A percentile compares a stretch with the other conserved stretches of the same genome.
These are phyloP conservation scores for Chlamydomonas sp. DNA, from an alignment of 139 green algal species.

Conservation along the genomic window DNA sequence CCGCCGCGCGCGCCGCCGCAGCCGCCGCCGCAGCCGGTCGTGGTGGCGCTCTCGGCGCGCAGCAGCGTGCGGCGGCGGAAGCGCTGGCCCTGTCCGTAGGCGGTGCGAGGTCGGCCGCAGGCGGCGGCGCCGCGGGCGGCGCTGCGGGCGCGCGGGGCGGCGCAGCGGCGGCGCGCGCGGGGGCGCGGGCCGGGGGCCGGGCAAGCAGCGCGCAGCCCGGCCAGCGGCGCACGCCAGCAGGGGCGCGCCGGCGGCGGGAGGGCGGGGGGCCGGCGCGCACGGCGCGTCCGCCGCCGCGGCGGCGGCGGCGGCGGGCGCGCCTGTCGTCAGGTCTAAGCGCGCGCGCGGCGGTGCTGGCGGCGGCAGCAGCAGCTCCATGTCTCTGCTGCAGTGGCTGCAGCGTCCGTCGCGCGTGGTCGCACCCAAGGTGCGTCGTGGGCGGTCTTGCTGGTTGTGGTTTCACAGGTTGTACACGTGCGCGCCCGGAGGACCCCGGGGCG, in stretches of 20 bases:
- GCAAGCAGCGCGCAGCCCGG: not conserved
- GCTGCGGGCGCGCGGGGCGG: not conserved
- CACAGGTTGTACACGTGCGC: too few species aligned
- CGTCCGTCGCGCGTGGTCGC: constrained; percentile 21
- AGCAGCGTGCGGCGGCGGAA: not conserved
- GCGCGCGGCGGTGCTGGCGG: not conserved
- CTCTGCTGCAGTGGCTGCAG: constrained; percentile 38
- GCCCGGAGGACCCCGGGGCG: too few species aligned
- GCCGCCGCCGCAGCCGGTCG: not conserved
- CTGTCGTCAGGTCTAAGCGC: not conserved
- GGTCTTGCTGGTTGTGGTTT: too few species aligned
- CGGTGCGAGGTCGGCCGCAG: not conserved
- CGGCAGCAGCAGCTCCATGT: not conserved
- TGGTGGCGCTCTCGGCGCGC: not conserved
- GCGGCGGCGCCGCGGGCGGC: not conserved
- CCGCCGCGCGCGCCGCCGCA: not conserved
- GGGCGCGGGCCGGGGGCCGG: not conserved
- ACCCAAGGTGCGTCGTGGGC: too few species aligned
- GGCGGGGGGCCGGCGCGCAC: not conserved
- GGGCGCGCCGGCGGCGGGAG: not conserved
- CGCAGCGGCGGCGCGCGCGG: not conserved
- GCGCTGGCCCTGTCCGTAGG: not conserved
- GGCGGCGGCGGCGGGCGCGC: not conserved
- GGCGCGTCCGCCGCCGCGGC: not conserved
- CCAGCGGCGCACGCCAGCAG: not conserved